Base-by-base conservation (phyloP, 2,329 filamentous ascomycete genomes). In the Microdochium bolleyi region DNA sequence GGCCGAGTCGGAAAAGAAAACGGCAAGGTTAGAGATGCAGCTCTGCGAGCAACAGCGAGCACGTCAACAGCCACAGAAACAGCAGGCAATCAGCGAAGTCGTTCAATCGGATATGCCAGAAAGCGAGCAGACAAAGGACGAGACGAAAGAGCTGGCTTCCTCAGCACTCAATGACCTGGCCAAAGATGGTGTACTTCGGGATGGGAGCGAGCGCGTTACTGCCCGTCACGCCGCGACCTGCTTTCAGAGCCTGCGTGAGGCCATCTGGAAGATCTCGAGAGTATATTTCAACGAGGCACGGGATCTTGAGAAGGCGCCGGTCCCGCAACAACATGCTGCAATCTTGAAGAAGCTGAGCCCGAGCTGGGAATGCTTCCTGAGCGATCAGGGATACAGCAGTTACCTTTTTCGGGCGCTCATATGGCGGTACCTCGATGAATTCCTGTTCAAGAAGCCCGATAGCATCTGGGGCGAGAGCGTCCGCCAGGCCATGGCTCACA, bases 391-490 rank as follows among this genome's bases (percentile, higher is more conserved):
- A 38, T 24, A 62, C 41, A 59, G 57, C 1, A 53, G 51, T 54
- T 64, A 63, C 51, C 48, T 66, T 10, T 58, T 65, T 49, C 62
- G 61, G 11, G 62, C 62, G 1, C 56, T 65, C 24, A 60, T 66
- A 52, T 66, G 64, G 64, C 58, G 62, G 24, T 64, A 62, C 41
- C 49, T 66, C 27, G 34, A 56, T 37, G 57, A 58, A n/a, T 56
- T 56, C 9, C 53, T 63, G 13, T 60, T 66, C 51, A 49, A 52
- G 11, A 56, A 59, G 11, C 52, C 49, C 37, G 60, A 59, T 34
- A 58, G 58, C 24, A 54, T 59, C 19, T 64, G 60, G 58, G 63
- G 62, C 16, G 56, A 53, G 41, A 55, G 62, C 8, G 13, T 58
- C 34, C 16, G 14, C 3, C 41, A 21, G 13, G 41, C 41, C 21